These are phyloP conservation scores for Cynara cardunculus DNA, from an alignment of 129 eudicot genomes.

Conservation along the genomic window DNA sequence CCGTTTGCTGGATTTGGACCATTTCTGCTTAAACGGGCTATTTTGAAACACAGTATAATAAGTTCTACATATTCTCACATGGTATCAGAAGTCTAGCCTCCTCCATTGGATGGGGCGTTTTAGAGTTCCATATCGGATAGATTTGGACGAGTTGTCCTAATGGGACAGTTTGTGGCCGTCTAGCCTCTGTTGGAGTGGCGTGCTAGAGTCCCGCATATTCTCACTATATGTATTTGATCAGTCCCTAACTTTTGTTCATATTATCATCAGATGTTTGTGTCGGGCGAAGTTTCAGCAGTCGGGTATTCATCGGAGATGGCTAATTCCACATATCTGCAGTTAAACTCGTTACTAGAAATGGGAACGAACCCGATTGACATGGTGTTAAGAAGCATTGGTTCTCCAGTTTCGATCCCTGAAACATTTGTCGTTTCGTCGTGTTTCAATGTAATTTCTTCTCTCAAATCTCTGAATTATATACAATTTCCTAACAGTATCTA, in stretches of 20 bases:
- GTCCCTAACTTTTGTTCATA: background rate
- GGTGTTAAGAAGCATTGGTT: constrained; percentile 44
- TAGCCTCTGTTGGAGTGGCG: no score
- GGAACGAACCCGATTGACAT: constrained; percentile 41
- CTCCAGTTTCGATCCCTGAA: constrained; percentile 62
- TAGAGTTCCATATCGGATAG: no score
- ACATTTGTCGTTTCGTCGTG: constrained; percentile 50
- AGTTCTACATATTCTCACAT: background rate
- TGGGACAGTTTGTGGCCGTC: no score
- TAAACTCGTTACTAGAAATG: constrained; percentile 47
- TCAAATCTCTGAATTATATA: background rate
- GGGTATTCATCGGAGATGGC: constrained; percentile 44
- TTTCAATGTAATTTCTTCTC: constrained; percentile 44
- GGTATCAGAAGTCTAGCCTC: no score
- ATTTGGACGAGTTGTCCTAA: no score
- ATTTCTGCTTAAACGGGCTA: background rate
- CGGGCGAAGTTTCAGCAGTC: constrained; percentile 35
- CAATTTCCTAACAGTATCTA: constrained; percentile 1
- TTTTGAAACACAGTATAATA: background rate
- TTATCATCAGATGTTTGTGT: constrained; percentile 49
- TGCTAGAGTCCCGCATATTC: no score
- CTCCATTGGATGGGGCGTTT: no score
- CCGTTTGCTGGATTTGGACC: background rate
- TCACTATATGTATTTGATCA: no score
- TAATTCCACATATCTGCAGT: constrained; percentile 41